These are phyloP conservation scores for Fusarium neocosmosporiellum DNA, from an alignment of 2,329 filamentous ascomycete genomes.

Conservation along the genomic window DNA sequence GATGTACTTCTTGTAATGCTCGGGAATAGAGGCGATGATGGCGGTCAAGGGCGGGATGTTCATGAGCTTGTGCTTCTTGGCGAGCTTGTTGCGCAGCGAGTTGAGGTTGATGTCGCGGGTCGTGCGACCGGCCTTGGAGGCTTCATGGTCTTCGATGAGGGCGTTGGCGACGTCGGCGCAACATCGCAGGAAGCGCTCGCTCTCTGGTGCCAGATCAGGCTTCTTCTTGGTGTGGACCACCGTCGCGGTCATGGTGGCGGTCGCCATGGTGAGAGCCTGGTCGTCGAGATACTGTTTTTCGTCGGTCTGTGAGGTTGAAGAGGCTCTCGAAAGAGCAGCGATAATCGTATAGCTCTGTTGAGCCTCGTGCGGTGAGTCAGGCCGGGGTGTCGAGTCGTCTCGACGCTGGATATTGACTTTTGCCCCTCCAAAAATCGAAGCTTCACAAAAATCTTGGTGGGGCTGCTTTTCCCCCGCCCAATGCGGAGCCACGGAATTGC, in stretches of 20 bases:
- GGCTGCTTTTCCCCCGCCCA: conserved; percentile 32
- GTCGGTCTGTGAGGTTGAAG: too few species aligned
- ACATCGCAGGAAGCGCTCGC: conserved; percentile 91
- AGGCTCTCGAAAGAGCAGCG: background rate
- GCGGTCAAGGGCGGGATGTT: conserved; percentile 92
- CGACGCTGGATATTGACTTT: conserved; percentile 25
- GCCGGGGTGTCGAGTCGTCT: conserved; percentile 7
- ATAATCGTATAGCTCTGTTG: background rate
- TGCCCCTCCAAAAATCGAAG: conserved; percentile 41
- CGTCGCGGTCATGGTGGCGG: conserved; percentile 74
- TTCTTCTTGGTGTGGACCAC: conserved; percentile 76
- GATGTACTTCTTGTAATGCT: conserved; percentile 99
- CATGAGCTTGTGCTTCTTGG: conserved; percentile 91
- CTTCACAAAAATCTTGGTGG: conserved; percentile 39
- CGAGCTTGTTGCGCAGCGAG: conserved; percentile 82
- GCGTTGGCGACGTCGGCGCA: conserved; percentile 96
- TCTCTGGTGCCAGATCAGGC: conserved; percentile 86
- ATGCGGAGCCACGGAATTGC: conserved; percentile 32
- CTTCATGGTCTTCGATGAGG: conserved; percentile 93
- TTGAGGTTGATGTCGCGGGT: conserved; percentile 95
- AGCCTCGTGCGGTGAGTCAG: background rate
- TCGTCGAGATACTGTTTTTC: background rate
- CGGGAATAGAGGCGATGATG: conserved; percentile 98
- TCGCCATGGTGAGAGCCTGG: conserved; percentile 49
- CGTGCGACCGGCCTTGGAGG: conserved; percentile 77